Evolutionary conservation across 2,329 filamentous ascomycete species (phyloP), one percentile per base, ranked within the genome.

Genomic region (Cordyceps tenuipes): DNA sequence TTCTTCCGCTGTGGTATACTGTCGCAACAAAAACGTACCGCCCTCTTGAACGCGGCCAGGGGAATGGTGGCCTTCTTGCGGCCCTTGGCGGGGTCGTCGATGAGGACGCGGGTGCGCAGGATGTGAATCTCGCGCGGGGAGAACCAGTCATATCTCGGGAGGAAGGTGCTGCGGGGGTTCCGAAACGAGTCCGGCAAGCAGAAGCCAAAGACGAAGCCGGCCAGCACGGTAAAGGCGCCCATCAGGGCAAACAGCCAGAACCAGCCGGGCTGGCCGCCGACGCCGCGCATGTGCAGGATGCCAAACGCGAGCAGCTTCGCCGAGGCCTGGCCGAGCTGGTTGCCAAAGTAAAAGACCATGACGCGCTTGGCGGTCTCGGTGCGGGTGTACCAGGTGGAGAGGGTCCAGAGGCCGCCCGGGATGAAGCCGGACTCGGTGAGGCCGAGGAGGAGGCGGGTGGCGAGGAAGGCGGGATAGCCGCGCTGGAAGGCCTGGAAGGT

Each of bases 201-300:
- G 55, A 75, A 72, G 4, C 76, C 75, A 3, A 77, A 68, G 26
- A 79, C 61, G 60, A 76, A 66, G 34, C 76, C 75, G 29, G 69
- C 69, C 13, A 74, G 59, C 12, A 82, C 66, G n/a, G 44, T 82
- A 63, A 83, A 82, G 15, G 71, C 66, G 0, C 80, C 81, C 73
- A 82, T 81, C 31, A 82, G 68, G 12, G 71, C 67, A 63, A 83
- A 83, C 1, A 83, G 71, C 81, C 81, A 84, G 64, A 79, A 78
- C 81, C 81, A 84, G n/a, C 81, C 81, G 0, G 76, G 66, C 58
- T 77, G 70, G 7, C 76, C 77, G 1, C 70, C 73, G 1, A 76
- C 72, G 1, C 79, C 80, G 7, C 73, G 68, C 71, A 84, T 76
- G 59, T 79, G 77, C 26, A 84, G 71, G 41, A 80, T 77, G 2